Conservation (phyloP, 1,139 yeast genomes). For the Saccharomyces pastorianus region DNA sequence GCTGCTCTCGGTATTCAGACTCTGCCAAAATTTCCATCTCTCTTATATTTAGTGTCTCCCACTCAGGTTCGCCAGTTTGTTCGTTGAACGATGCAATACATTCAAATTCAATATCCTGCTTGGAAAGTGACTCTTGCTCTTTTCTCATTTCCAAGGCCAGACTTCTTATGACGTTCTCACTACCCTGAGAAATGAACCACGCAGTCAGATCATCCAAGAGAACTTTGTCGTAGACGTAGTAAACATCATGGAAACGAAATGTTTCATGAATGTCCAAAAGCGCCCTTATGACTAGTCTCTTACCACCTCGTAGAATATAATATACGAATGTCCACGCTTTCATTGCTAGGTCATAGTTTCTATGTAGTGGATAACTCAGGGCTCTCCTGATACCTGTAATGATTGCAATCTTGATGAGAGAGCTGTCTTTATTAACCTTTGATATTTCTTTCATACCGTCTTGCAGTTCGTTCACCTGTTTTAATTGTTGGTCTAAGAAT, state of each 20-base stretch:
- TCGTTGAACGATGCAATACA: conserved; percentile 23
- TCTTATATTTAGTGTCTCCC: conserved; percentile 25
- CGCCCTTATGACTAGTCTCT: conserved; percentile 50
- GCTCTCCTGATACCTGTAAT: conserved; percentile 64
- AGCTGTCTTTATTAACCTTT: conserved; percentile 4
- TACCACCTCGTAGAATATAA: conserved; percentile 58
- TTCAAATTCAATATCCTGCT: conserved; percentile 19
- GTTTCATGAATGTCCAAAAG: conserved; percentile 57
- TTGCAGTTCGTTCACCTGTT: conserved; percentile 33
- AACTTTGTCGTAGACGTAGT: conserved; percentile 75
- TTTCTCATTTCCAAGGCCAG: conserved; percentile 56
- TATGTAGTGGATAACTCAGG: conserved; percentile 67
- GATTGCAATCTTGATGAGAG: conserved; percentile 45
- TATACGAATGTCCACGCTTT: conserved; percentile 75
- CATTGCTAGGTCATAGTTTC: conserved; percentile 53
- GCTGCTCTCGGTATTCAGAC: conserved; percentile 5
- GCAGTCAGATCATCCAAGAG: conserved; percentile 73
- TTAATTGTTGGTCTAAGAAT: conserved; percentile 53
- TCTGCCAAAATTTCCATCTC: conserved; percentile 20
- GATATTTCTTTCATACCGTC: not conserved
- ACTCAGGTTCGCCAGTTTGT: conserved; percentile 19
- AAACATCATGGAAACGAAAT: conserved; percentile 81
- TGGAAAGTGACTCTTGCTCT: conserved; percentile 16
- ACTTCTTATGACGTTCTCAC: conserved; percentile 44
- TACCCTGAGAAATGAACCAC: conserved; percentile 57